Evolutionary conservation across 805 yeast genomes (phyloP).

Genomic region (Ascoidea tarda): DNA sequence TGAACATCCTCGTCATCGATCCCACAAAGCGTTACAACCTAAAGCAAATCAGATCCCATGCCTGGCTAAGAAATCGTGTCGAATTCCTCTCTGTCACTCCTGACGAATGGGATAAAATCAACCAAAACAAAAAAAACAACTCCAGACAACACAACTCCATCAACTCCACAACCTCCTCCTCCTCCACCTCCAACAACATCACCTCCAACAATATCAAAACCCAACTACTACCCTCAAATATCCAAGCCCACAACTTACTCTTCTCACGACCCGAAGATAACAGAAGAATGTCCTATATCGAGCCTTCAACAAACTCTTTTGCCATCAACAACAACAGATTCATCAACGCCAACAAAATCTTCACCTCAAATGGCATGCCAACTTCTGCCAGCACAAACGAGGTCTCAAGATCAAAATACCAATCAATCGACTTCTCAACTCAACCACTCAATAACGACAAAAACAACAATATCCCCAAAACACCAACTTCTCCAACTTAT

Average conservation of each 20-base stretch:
- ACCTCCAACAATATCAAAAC: slow-evolving; percentile 5
- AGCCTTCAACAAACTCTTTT: not conserved
- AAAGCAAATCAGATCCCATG: slow-evolving; percentile 61
- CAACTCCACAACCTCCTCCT: slow-evolving; percentile 19
- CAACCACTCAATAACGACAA: too few species aligned
- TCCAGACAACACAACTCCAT: slow-evolving; percentile 26
- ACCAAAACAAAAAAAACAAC: slow-evolving; percentile 18
- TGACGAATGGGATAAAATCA: slow-evolving; percentile 72
- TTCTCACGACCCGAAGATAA: not conserved
- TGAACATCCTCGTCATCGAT: slow-evolving; percentile 75
- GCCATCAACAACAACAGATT: not conserved
- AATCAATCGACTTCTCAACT: too few species aligned
- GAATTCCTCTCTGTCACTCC: slow-evolving; percentile 76
- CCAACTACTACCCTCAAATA: slow-evolving; percentile 11
- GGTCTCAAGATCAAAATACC: not conserved
- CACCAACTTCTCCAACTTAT: too few species aligned
- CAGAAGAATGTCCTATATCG: not conserved
- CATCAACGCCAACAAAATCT: not conserved
- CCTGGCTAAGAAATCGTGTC: slow-evolving; percentile 80
- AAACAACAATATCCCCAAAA: too few species aligned
- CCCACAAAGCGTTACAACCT: slow-evolving; percentile 65
- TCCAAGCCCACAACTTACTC: not conserved
- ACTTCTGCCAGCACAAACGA: not conserved
- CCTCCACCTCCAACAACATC: slow-evolving; percentile 5
- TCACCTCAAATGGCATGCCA: not conserved